Evolutionary conservation across 305 asterid genomes (phyloP), one percentile per base, ranked within the genome.

Genomic region (Plantago coronopus): DNA sequence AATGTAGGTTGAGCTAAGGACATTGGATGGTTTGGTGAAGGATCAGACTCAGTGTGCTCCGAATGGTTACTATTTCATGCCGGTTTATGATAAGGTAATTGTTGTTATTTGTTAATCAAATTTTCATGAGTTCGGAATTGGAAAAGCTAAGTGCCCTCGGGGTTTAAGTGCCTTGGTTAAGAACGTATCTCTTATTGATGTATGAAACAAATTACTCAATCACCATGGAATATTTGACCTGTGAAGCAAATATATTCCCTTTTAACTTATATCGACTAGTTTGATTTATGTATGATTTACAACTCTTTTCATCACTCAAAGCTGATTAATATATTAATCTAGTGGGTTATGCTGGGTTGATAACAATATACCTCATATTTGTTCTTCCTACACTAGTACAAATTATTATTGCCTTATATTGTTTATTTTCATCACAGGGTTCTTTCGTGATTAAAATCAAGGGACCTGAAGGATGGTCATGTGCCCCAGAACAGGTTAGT

Each of bases 1-100:
- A 73, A 44, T 72, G 74, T 67, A 91, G 98, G 96, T 88, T 61
- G 98, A 91, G 69, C 83, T 91, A 64, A 86, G 78, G 53, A 91
- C 98, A 17, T 54, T 84, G 87, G 98, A 91, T 77, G 98, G 98
- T 17, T 78, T 91, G 80, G 95, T 91, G 63, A 91, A 91, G 77
- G 98, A 91, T 47, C 79, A 85, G 69, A 86, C 98, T 2, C 96
- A 88, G 46, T 91, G 96, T 69, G 98, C 98, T 77, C 98, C 98
- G 44, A 91, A 91, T 74, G 98, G 98, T 70, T 91, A 91, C 83
- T 91, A 91, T 81, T 91, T 88, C 70, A 83, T 91, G 63, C 98
- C 98, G 25, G 95, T 91, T 67, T 88, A 91, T 61, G 98, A 91
- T 79, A 91, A 91, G 98, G 98, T 87, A 67, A 47, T 49, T 40